phyloP scores from a whole-genome alignment of 2,329 filamentous ascomycete species.

The Ophiobolus disseminans region DNA sequence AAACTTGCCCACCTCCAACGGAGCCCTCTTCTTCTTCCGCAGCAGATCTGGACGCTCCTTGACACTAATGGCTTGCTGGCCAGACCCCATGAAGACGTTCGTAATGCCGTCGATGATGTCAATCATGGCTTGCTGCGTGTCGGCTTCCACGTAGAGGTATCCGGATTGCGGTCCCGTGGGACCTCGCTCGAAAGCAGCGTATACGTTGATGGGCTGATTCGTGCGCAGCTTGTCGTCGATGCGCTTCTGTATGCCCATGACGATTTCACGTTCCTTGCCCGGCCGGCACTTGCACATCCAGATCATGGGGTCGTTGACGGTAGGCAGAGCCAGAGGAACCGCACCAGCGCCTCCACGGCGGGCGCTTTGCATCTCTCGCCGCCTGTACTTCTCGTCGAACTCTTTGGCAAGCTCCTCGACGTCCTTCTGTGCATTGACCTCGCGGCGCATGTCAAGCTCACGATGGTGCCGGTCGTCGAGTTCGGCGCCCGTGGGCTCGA shows the following conservation, averaged over 20 bases:
- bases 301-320: constrained; percentile 93
- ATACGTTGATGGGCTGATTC: constrained; percentile 82
- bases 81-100: constrained; percentile 87
- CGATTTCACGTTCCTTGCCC: constrained; percentile 91
- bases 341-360: constrained; percentile 39
- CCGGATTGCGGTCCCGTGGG: constrained; percentile 80
- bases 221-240: constrained; percentile 80
- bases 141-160: constrained; percentile 93
- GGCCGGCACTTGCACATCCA: constrained; percentile 94
- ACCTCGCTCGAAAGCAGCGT: constrained; percentile 89
- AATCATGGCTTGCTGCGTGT: constrained; percentile 84
- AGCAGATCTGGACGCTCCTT: constrained; percentile 98
- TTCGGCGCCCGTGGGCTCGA: constrained; percentile 76
- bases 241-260: constrained; percentile 86
- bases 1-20: constrained; percentile 84
- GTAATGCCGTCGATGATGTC: constrained; percentile 82
- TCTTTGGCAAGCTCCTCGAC: constrained; percentile 87
- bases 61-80: constrained; percentile 87
- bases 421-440: constrained; percentile 86
- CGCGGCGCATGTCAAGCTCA: constrained; percentile 90
- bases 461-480: constrained; percentile 92
- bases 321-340: constrained; percentile 75
- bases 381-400: constrained; percentile 86
- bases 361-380: constrained; percentile 58
- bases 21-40: constrained; percentile 82